These are phyloP conservation scores for Lactuca sativa DNA, from an alignment of 129 eudicot species.

Conservation along the genomic window DNA sequence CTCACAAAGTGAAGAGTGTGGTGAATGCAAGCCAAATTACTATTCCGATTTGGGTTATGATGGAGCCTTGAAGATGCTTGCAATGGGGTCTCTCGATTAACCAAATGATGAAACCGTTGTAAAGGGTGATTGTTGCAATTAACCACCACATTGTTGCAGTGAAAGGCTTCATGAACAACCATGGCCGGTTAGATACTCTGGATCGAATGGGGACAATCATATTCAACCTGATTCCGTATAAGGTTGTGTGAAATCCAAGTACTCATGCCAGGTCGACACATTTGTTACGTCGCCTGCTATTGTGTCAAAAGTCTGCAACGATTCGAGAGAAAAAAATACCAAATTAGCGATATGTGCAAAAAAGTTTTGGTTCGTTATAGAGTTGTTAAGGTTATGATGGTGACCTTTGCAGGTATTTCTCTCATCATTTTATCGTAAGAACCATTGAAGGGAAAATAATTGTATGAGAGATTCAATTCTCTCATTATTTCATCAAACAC, in stretches of 20 bases:
- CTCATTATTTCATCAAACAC: conserved; percentile 46
- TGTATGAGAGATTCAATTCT: conserved; percentile 42
- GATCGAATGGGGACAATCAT: conserved; percentile 46
- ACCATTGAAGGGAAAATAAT: conserved; percentile 40
- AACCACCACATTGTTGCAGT: conserved; percentile 47
- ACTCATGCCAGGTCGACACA: conserved; percentile 31
- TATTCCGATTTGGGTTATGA: conserved; percentile 29
- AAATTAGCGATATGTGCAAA: conserved; percentile 1
- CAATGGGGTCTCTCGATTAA: conserved; percentile 34
- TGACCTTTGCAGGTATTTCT: conserved; percentile 40
- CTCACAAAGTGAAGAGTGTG: conserved; percentile 46
- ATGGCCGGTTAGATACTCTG: conserved; percentile 33
- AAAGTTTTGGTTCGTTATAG: not conserved
- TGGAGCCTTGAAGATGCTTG: conserved; percentile 20
- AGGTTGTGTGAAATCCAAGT: conserved; percentile 55
- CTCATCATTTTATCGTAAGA: conserved; percentile 40
- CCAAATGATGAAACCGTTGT: conserved; percentile 48
- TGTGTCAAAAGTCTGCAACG: conserved; percentile 41
- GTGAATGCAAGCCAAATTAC: conserved; percentile 42
- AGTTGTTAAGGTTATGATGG: not conserved
- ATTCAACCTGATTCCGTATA: conserved; percentile 55
- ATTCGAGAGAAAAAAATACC: not conserved
- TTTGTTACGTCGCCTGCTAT: conserved; percentile 50
- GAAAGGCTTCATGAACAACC: conserved; percentile 60
- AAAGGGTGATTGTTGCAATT: conserved; percentile 38